Evolutionary conservation across 805 yeast species (phyloP).

Genomic region (Lipomyces oligophaga): DNA sequence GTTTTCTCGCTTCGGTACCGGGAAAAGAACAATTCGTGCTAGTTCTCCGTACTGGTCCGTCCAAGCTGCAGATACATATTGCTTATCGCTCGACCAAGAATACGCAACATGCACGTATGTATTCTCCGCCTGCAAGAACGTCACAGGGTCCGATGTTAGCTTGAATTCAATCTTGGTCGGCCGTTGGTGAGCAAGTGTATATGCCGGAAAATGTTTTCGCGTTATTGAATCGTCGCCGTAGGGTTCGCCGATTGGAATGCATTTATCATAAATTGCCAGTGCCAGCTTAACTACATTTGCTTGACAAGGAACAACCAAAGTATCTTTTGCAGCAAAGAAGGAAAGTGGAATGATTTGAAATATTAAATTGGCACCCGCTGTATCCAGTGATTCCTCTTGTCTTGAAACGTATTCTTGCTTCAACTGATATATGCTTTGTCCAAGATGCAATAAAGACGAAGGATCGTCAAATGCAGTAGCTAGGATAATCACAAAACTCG

Average conservation of each 20-base stretch:
- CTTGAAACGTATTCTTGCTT: slow-evolving; percentile 17
- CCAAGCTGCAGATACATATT: slow-evolving; percentile 88
- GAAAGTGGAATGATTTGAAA: slow-evolving; percentile 24
- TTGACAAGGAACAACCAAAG: slow-evolving; percentile 34
- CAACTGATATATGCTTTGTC: slow-evolving; percentile 19
- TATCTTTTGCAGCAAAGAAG: slow-evolving; percentile 31
- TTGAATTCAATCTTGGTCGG: slow-evolving; percentile 36
- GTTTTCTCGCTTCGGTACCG: slow-evolving; percentile 28
- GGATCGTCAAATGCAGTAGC: slow-evolving; percentile 25
- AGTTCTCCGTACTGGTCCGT: slow-evolving; percentile 74
- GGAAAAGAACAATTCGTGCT: slow-evolving; percentile 54
- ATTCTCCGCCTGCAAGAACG: slow-evolving; percentile 54
- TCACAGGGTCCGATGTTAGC: slow-evolving; percentile 31
- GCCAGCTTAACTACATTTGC: slow-evolving; percentile 32
- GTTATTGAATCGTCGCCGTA: background rate
- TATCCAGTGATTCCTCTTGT: slow-evolving; percentile 1
- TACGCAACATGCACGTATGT: slow-evolving; percentile 81
- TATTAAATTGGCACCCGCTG: slow-evolving; percentile 9
- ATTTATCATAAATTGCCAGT: slow-evolving; percentile 36
- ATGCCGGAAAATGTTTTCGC: slow-evolving; percentile 33
- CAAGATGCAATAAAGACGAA: slow-evolving; percentile 21
- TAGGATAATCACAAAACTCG: slow-evolving; percentile 15
- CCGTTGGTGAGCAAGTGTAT: slow-evolving; percentile 36
- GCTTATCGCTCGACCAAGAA: slow-evolving; percentile 71
- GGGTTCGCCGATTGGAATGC: slow-evolving; percentile 15